A percentile compares a stretch with the other conserved stretches of the same genome.
Conservation (phyloP, 768 basidiomycete genomes). For the Psilocybe subaeruginosa region DNA sequence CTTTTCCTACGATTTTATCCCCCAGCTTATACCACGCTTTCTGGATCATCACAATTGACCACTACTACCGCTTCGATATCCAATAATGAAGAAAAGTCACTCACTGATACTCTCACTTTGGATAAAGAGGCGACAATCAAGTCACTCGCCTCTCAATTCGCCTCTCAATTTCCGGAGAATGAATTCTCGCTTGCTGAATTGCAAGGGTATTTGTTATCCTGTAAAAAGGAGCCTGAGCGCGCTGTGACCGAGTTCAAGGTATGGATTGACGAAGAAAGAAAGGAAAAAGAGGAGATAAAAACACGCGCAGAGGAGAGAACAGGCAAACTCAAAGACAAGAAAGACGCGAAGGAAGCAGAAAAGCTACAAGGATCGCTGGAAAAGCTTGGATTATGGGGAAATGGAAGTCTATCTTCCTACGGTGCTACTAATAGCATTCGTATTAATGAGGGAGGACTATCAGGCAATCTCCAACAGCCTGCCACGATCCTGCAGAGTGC, state of each 20-base stretch:
- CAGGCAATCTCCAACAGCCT: too few relatives aligned
- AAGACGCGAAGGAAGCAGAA: constrained; percentile 29
- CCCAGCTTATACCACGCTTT: constrained; percentile 24
- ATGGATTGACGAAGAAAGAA: constrained; percentile 47
- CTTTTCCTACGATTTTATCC: constrained; percentile 58
- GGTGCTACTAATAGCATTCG: too few relatives aligned
- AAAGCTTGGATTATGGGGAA: background rate
- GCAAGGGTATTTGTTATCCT: constrained; percentile 57
- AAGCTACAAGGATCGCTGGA: constrained; percentile 22
- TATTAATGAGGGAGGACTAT: too few relatives aligned
- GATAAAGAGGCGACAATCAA: constrained; percentile 24
- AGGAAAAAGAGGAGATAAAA: constrained; percentile 34
- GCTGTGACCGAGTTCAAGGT: constrained; percentile 34
- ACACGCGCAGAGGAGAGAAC: constrained; percentile 32
- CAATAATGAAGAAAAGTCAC: background rate
- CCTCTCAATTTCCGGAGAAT: constrained; percentile 42
- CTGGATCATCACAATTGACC: constrained; percentile 6
- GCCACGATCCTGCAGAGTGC: too few relatives aligned
- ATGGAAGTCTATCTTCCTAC: background rate
- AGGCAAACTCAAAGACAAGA: constrained; percentile 25
- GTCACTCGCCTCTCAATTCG: constrained; percentile 44
- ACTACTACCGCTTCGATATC: background rate
- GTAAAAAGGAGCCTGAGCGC: constrained; percentile 40
- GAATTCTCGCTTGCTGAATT: constrained; percentile 64
- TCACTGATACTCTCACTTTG: background rate